phyloP scores from a whole-genome alignment of 306 rosid genomes.

The Lathyrus aphaca region DNA sequence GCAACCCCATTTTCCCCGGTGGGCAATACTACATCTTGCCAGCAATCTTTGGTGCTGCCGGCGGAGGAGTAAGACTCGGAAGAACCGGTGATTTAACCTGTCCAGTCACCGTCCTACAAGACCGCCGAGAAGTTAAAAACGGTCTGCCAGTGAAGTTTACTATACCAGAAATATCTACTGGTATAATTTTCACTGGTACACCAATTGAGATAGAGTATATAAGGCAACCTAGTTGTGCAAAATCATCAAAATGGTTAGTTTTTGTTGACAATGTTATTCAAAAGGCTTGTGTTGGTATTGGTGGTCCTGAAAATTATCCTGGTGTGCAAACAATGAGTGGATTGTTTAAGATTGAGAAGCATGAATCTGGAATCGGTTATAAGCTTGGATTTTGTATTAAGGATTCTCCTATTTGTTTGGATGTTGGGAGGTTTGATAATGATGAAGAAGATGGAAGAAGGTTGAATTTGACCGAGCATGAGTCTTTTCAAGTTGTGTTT shows the following conservation, averaged over 20 bases:
- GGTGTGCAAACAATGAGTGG: not conserved
- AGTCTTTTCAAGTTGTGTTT: not conserved
- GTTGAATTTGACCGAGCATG: slow-evolving; percentile 28
- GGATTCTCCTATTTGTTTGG: slow-evolving; percentile 1
- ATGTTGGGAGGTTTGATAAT: slow-evolving; percentile 29
- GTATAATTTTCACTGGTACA: not conserved
- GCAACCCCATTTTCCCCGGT: not conserved
- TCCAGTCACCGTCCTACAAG: not conserved
- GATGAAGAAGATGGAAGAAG: slow-evolving; percentile 14
- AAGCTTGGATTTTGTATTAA: slow-evolving; percentile 16
- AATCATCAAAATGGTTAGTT: slow-evolving; percentile 11
- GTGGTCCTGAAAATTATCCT: slow-evolving; percentile 53
- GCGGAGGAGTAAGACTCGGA: not conserved
- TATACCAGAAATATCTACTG: too few species aligned
- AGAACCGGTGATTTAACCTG: not conserved
- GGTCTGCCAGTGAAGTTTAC: not conserved
- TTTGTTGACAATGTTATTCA: not conserved
- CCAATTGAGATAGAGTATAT: slow-evolving; percentile 7
- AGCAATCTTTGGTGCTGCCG: not conserved
- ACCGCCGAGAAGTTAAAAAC: not conserved
- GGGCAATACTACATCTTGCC: not conserved
- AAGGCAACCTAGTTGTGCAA: slow-evolving; percentile 1
- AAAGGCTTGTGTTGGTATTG: slow-evolving; percentile 32
- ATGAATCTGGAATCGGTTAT: not conserved
- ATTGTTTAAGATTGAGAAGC: not conserved